Base-by-base conservation (phyloP, 2,329 filamentous ascomycete species). In the Colletotrichum nymphaeae region DNA sequence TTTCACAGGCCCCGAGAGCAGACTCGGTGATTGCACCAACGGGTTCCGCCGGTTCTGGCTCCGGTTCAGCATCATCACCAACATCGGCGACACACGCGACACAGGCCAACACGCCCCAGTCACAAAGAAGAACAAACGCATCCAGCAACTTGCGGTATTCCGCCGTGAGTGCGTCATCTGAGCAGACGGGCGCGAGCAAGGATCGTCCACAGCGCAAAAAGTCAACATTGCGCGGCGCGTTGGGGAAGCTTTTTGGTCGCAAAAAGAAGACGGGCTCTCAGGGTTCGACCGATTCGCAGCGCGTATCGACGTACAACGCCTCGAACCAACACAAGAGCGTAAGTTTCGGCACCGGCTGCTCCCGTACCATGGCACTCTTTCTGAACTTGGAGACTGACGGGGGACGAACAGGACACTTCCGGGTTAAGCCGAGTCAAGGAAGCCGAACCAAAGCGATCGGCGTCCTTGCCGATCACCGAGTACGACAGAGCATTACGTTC, bases 401-500 rank as follows among this genome's bases (percentile, higher is more conserved):
- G 24, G 14, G 19, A 24, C 49, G 11, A 28, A 12, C 74, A 86
- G 85, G 85, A 84, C 75, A 83, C 83, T 37, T 80, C 81, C 60
- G 82, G 80, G 55, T 79, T 83, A 66, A 81, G 75, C 74, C 81
- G 78, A 75, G 74, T 74, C 55, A 82, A 79, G 60, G 82, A 81
- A 64, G 77, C 59, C 72, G 86, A 86, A 74, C 81, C 84, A 22
- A 89, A 91, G 77, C 87, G 90, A 68, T 90, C 90, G 8, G 85
- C 85, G 5, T 92, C 91, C 5, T 77, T 91, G 37, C 90, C 90
- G 9, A 86, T 92, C 63, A 90, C 87, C 58, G 90, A 92, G 76
- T 90, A 87, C 74, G 89, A 91, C 74, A 85, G 88, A 56, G 90
- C 90, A 2, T 78, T 92, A 49, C 86, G 90, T 57, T 92, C 90